Evolutionary conservation across 805 yeast genomes (phyloP).

Genomic region (Citeromyces matritensis): DNA sequence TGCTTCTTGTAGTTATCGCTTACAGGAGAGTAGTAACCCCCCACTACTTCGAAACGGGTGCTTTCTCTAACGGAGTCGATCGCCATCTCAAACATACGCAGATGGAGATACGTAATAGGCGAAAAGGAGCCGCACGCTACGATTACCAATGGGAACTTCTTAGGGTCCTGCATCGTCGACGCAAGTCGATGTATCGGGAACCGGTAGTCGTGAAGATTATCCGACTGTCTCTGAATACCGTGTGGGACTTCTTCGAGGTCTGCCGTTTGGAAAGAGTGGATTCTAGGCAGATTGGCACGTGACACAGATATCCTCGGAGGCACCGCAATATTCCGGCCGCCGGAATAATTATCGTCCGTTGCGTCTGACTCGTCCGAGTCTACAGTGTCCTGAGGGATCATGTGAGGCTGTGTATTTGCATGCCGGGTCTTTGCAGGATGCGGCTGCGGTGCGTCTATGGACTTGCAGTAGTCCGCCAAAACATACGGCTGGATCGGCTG

Average conservation of each 20-base stretch:
- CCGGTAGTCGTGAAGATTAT: conserved; percentile 44
- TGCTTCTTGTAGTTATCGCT: conserved; percentile 85
- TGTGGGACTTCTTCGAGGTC: conserved; percentile 96
- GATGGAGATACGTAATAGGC: conserved; percentile 87
- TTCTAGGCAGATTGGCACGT: conserved; percentile 22
- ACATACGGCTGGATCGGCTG: conserved; percentile 70
- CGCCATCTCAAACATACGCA: conserved; percentile 99
- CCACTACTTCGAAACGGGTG: conserved; percentile 88
- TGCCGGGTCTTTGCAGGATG: conserved; percentile 2
- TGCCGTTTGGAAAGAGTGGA: conserved; percentile 56
- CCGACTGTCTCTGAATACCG: conserved; percentile 83
- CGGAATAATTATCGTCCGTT: not conserved
- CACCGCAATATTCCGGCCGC: not conserved
- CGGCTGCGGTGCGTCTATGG: conserved; percentile 51
- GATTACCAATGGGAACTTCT: conserved; percentile 79
- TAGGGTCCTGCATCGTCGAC: conserved; percentile 49
- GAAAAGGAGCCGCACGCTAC: conserved; percentile 98
- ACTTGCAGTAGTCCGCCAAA: conserved; percentile 56
- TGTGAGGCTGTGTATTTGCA: not conserved
- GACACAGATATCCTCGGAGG: not conserved
- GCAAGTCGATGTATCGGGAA: conserved; percentile 86
- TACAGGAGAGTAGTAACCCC: conserved; percentile 94
- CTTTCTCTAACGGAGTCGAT: conserved; percentile 83
- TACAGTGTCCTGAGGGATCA: conserved; percentile 1
- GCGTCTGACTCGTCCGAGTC: not conserved